Evolutionary conservation across 306 rosid genomes (phyloP), one percentile per base, ranked within the genome.

Genomic region (Begonia loranthoides): DNA sequence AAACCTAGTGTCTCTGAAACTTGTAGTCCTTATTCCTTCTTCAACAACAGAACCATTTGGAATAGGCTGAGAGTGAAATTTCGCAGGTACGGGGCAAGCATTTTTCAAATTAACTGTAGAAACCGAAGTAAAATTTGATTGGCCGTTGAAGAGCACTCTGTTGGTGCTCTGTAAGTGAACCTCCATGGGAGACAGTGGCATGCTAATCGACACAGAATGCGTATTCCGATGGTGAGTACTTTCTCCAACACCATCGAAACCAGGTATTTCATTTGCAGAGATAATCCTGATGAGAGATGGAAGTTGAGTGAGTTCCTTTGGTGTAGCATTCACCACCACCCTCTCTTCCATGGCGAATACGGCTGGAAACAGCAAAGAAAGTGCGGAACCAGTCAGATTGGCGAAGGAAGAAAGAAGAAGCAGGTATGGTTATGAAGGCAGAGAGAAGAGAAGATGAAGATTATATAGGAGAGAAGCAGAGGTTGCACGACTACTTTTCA

Each of bases 61-160:
- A 63, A 84, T 65, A 41, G 97, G 97, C 75, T 89, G 95, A 52
- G 97, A 81, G 65, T 70, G 69, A 55, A 57, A 72, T 34, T 72
- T 80, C 43, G 80, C 43, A 13, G 58, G 41, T 21, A 28, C 36
- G 36, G 36, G 9, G 9, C 36, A 28, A 8, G 3, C 9, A 28
- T 28, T 60, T 62, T 10, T 59, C 59, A 59, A 56, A 10, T 43
- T 13, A 11, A 9, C 47, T 61, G 36, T 28, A 8, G 36, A 28
- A 28, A 28, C 36, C 9, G 36, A 28, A 28, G 36, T 7, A 3
- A 4, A 28, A 28, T 8, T 7, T 28, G 36, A 28, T 28, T 28
- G 8, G 0, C 77, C 72, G 51, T 76, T 38, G 14, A 69, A 76
- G 43, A 61, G 36, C 6, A 28, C 77, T 50, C 52, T 61, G 40